These are phyloP conservation scores for Thelephora ganbajun DNA, from an alignment of 768 basidiomycete species.

Conservation along the genomic window DNA sequence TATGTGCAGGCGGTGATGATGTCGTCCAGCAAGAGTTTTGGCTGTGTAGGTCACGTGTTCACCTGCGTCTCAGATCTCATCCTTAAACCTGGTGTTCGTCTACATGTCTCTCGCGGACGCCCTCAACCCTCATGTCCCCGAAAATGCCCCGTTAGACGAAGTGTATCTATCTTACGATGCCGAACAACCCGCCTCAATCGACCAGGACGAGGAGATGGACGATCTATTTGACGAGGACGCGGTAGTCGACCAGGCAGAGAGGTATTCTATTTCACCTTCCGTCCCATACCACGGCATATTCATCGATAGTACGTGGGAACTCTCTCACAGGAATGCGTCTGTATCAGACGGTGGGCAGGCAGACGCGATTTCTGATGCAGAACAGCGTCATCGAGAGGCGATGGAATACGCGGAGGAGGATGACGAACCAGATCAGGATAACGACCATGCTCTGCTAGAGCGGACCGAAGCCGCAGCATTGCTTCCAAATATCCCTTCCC, in stretches of 20 bases:
- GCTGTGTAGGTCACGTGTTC: too few species aligned
- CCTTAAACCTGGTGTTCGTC: too few species aligned
- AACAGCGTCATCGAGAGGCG: constrained; percentile 42
- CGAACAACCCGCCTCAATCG: constrained; percentile 3
- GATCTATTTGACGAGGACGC: constrained; percentile 73
- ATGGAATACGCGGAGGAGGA: constrained; percentile 72
- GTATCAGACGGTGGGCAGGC: constrained; percentile 21
- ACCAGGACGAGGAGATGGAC: constrained; percentile 45
- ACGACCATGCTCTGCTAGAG: constrained; percentile 25
- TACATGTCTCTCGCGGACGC: constrained; percentile 12
- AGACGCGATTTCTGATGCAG: constrained; percentile 54
- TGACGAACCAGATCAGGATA: constrained; percentile 34
- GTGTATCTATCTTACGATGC: constrained; percentile 3
- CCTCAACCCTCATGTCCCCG: constrained; percentile 6
- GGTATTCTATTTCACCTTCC: constrained; percentile 7
- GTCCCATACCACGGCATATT: not conserved
- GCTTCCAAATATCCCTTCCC: constrained; percentile 80
- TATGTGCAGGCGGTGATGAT: not conserved
- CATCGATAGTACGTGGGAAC: not conserved
- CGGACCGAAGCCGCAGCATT: constrained; percentile 54
- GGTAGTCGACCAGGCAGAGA: constrained; percentile 32
- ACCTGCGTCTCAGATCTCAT: too few species aligned
- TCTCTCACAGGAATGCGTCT: constrained; percentile 3
- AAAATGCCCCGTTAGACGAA: constrained; percentile 4
- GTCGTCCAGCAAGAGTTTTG: too few species aligned